Evolutionary conservation across 1,284 basidiomycete genomes (phyloP), one percentile per base, ranked within the genome.

Genomic region (Tylopilus orsonianus): DNA sequence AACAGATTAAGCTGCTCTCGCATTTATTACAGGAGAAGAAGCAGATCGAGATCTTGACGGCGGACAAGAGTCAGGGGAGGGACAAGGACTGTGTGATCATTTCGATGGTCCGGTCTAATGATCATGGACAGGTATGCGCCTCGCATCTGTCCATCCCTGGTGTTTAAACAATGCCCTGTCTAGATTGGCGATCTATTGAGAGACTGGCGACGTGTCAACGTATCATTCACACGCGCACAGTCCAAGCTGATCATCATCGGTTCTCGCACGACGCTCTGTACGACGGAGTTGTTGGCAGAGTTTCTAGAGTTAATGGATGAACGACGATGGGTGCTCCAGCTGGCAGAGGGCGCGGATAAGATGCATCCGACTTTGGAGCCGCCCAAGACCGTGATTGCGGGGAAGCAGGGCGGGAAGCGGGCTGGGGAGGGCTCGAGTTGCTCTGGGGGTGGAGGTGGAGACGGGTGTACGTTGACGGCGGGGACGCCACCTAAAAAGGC

Each of bases 21-120:
- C 70, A 85, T 59, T 59, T 83, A 49, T 62, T 92, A 56, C 68
- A 75, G 29, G 68, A 67, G 18, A 70, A 71, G 43, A 71, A 73
- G 41, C 75, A 73, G 2, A 74, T 99, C 22, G 97, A 99, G 66
- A 83, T 97, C 44, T 72, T 98, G 48, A 99, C 96, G 0, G 96
- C 95, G 4, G 97, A 99, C 71, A 87, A 86, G 47, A 93, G 90
- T 66, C 96, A 99, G 69, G 97, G 97, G 0, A 75, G 97, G 38
- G 97, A 99, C 71, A 99, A 99, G 68, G 91, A 94, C 41, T 93
- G 90, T 60, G 86, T 99, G 52, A 76, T 99, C 55, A 88, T 99
- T 48, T 95, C 91, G 8, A 84, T 98, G 71, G 94, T 97, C 5
- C 77, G 93, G 42, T 92, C 90, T 1, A 97, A 97, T 60, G 80